These are phyloP conservation scores for Colletotrichum kahawae DNA, from an alignment of 2,329 filamentous ascomycete species.

Conservation along the genomic window DNA sequence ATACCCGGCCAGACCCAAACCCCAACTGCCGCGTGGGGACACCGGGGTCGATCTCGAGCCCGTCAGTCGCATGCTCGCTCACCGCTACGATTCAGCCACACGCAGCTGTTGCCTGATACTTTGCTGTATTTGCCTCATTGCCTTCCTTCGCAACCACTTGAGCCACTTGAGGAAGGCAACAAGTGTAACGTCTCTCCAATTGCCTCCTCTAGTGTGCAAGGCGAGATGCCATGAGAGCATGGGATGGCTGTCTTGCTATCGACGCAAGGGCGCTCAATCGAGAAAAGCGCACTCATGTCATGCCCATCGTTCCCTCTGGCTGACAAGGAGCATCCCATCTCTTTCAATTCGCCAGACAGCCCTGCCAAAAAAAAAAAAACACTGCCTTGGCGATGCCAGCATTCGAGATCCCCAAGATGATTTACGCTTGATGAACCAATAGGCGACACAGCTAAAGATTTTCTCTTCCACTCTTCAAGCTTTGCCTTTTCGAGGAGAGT, in stretches of 20 bases:
- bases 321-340: slow-evolving; percentile 11
- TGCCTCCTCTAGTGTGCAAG: not conserved
- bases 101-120: not conserved
- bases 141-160: not conserved
- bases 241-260: not conserved
- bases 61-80: not conserved
- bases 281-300: not conserved
- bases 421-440: not conserved
- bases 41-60: slow-evolving; percentile 4
- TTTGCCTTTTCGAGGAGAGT: not conserved
- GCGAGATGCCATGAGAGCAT: not conserved
- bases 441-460: not conserved
- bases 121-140: not conserved
- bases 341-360: slow-evolving; percentile 10
- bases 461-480: not conserved
- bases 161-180: not conserved
- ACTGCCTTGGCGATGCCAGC: not conserved
- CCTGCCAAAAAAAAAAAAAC: not conserved
- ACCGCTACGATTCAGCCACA: not conserved
- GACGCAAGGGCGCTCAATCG: not conserved
- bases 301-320: not conserved
- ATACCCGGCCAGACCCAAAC: not conserved
- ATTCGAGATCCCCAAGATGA: not conserved
- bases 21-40: slow-evolving; percentile 14
- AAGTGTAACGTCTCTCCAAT: slow-evolving; percentile 3